Percentiles rank a stretch among this genome's conserved stretches.
These are phyloP conservation scores for Saitozyma sp. DNA, from an alignment of 768 basidiomycete genomes.

Conservation along the genomic window DNA sequence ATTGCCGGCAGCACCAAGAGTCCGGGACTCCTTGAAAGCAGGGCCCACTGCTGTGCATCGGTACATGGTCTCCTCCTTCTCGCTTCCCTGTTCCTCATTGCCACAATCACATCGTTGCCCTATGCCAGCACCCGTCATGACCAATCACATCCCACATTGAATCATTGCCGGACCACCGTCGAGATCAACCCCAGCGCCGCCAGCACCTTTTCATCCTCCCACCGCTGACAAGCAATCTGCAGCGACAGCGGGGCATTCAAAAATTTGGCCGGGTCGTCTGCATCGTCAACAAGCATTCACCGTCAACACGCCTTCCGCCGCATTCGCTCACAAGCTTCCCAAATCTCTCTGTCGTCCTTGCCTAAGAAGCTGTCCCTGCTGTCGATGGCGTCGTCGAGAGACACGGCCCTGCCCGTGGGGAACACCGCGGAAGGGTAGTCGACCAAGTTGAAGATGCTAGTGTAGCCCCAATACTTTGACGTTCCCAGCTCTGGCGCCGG, in stretches of 20 bases:
- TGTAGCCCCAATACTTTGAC: slow-evolving; percentile 38
- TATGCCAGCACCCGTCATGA: too few species aligned
- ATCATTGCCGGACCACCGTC: too few species aligned
- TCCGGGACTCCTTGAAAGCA: too few species aligned
- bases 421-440: slow-evolving; percentile 40
- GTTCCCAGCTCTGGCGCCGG: slow-evolving; percentile 30
- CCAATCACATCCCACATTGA: too few species aligned
- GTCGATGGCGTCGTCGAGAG: slow-evolving; percentile 5
- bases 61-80: too few species aligned
- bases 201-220: slow-evolving; percentile 24
- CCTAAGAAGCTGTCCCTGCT: slow-evolving; percentile 8
- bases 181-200: slow-evolving; percentile 5
- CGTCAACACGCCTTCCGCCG: not conserved
- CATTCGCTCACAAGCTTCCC: slow-evolving; percentile 13
- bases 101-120: too few species aligned
- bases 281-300: not conserved
- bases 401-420: slow-evolving; percentile 29
- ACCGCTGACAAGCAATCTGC: slow-evolving; percentile 25
- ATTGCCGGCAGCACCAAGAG: too few species aligned
- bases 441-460: slow-evolving; percentile 41
- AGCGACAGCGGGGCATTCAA: slow-evolving; percentile 22
- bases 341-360: slow-evolving; percentile 12
- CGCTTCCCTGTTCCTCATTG: too few species aligned
- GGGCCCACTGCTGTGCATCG: too few species aligned
- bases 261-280: slow-evolving; percentile 17